Base-by-base conservation (phyloP, 495 filamentous ascomycete species). In the Bombardia bombarda region DNA sequence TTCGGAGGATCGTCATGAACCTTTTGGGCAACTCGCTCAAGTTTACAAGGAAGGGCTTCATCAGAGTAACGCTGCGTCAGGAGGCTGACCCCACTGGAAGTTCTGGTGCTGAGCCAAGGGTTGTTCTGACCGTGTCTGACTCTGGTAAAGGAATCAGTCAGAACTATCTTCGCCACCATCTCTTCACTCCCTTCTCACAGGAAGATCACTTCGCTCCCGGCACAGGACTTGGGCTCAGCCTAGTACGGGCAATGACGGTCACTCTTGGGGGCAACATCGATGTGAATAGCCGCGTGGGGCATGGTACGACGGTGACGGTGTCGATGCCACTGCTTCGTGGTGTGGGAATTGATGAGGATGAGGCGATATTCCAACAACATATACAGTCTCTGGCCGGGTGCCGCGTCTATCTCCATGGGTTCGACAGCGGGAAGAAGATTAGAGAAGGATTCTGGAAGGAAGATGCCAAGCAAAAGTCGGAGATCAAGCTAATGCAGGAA, bases 11-110 rank as follows among this genome's bases (percentile, higher is more conserved):
- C 37, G 72, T 90, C 24, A 84, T 88, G 81, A 89, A 92, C 47
- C 49, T 92, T 1, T 80, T 87, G 40, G 84, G 86, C 9, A 92
- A 92, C 61, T 78, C 85, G 1, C 72, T 90, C 55, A 92, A 92
- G 48, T 89, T 86, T 50, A 87, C 80, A 6, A 71, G 72, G 5
- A 60, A 64, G 1, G 86, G 86, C 3, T 79, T 68, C 39, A 82
- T 92, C 30, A 68, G 68, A 3, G 57, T 92, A 14, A 72, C 61
- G 1, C 54, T 87, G n/a, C 69, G 66, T 24, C 68, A 75, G 16
- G 55, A 68, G 3, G 57, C 65, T 46, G 43, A 47, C 32, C 56
- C 58, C 18, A 56, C 43, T 32, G 42, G 14, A 37, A 63, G 19
- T 32, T 55, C n/a, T 25, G 55, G 4, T n/a, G 4, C 16, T 19